Percentiles rank a stretch among this genome's conserved stretches.
Conservation (phyloP, 2,329 filamentous ascomycete genomes). For the Diaporthe batatas region DNA sequence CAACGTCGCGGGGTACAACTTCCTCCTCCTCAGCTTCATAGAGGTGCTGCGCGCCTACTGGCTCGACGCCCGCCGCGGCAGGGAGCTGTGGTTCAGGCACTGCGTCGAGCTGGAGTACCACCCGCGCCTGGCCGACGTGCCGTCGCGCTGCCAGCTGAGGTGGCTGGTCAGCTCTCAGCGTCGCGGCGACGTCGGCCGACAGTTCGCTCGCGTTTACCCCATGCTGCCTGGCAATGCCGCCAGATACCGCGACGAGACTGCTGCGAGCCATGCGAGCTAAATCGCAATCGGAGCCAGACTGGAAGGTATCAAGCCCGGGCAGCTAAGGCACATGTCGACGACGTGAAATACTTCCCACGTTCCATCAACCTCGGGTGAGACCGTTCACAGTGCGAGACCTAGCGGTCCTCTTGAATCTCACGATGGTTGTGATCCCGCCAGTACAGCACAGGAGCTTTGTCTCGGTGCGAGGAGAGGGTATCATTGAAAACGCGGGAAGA, state of each 20-base stretch:
- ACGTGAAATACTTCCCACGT: not conserved
- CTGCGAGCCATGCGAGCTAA: not conserved
- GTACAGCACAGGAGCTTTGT: not conserved
- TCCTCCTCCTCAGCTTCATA: not conserved
- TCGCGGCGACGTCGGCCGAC: constrained; percentile 1
- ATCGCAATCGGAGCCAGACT: not conserved
- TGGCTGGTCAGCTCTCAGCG: constrained; percentile 6
- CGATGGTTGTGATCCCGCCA: not conserved
- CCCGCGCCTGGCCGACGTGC: not conserved
- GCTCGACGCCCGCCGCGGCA: not conserved
- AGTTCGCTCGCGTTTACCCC: not conserved
- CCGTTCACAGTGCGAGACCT: too few species aligned
- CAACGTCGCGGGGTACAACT: not conserved
- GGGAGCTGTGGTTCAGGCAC: constrained; percentile 27
- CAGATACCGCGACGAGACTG: not conserved
- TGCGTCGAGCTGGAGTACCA: not conserved
- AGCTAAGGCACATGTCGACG: too few species aligned
- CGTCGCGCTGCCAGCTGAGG: not conserved
- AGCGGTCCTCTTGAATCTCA: not conserved
- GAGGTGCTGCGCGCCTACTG: not conserved
- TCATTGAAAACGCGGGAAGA: not conserved
- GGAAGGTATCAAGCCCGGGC: too few species aligned
- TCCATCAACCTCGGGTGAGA: not conserved
- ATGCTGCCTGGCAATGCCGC: not conserved
- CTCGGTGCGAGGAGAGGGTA: not conserved